Evolutionary conservation across 305 asterid genomes (phyloP), one percentile per base, ranked within the genome.

Genomic region (Fraxinus dipetala): DNA sequence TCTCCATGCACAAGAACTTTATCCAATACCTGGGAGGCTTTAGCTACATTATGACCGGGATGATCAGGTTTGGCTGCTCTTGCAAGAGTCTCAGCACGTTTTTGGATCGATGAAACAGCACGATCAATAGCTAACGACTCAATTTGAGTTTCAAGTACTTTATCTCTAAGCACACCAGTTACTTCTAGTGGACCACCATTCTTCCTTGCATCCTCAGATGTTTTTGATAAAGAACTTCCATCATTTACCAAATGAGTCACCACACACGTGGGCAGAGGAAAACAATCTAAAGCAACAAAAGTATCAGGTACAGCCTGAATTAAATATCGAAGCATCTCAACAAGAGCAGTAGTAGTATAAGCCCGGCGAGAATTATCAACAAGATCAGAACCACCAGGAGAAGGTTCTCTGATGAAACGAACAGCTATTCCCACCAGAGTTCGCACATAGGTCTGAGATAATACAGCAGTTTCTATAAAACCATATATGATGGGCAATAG

Each of bases 311-410:
- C 98, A 74, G 97, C 91, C 80, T 93, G 89, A 86, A 96, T 89
- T 82, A 96, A 87, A 88, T 95, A 96, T 61, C 97, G 98, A 86
- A 96, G 94, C 98, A 95, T 93, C 93, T 96, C 99, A 85, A 91
- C 93, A 87, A 96, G 97, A 89, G 99, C 98, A 77, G 98, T 89
- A 65, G 86, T 90, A 13, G 97, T 92, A 84, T 96, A 96, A 36
- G 99, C 98, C 87, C 93, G 91, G 75, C 98, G 91, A 51, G 99
- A 96, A 90, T 95, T 95, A 80, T 93, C 93, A 63, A 95, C 97
- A 78, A 92, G 99, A 89, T 96, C 98, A 81, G 98, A 92, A 81
- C 99, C 97, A 83, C 98, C 98, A 82, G 99, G 98, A 84, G 97
- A 92, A 85, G 97, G 97, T 87, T 95, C 99, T 84, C 84, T 92